Base-by-base conservation (phyloP, 345 rosid genomes). In the Cardamine occulta region DNA sequence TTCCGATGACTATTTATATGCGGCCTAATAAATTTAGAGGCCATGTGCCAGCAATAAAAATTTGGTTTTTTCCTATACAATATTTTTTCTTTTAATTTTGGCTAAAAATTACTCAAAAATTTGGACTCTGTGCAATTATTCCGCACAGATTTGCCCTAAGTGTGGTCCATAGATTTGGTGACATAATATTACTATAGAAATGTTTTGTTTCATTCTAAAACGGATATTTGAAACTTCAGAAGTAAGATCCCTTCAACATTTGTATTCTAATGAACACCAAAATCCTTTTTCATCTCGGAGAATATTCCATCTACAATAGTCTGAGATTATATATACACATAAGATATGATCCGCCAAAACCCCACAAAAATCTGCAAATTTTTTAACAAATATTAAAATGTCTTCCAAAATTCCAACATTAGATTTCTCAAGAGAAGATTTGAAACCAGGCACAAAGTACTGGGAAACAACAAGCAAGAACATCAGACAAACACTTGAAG, bases 401-500 rank as follows among this genome's bases (percentile, higher is more conserved):
- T 65, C 67, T 29, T 18, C 17, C 48, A 59, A 56, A 17, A 66
- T 72, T 2, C 77, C 77, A 0, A 72, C 77, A 0, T 65, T 78
- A 17, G 69, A 78, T 59, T 72, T 78, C 63, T 78, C 81, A 72
- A 78, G 64, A 59, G 77, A 72, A 72, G 77, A 72, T 58, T 59
- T 78, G 57, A 78, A 66, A 32, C 77, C 40, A 48, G 77, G 77
- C 47, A 78, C 77, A 8, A 39, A 40, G 14, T 72, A 72, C 17
- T 72, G 81, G 81, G 31, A 66, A 59, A 19, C 73, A 66, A 78
- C 68, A 49, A 47, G 81, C 32, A 66, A 78, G 7, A 72, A 58
- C 23, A 59, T 72, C 21, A 72, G 1, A 65, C 2, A 65, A 51
- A 63, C 81, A 35, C 77, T 78, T 72, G 81, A 78, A 58, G 56